Conservation (phyloP, 306 rosid species). For the Neltuma alba region DNA sequence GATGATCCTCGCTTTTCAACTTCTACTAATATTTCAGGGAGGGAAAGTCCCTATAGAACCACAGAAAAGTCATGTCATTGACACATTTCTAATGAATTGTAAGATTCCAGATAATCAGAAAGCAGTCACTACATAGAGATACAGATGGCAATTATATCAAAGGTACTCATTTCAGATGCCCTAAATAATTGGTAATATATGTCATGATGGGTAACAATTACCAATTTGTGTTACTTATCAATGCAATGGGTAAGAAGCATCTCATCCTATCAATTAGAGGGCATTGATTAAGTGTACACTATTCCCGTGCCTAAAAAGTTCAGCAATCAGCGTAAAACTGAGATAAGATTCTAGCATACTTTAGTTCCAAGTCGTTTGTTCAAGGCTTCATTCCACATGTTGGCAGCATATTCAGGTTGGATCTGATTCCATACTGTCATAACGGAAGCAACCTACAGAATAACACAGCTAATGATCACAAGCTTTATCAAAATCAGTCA, state of each 20-base stretch:
- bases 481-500: background rate
- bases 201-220: background rate
- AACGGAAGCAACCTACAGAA: constrained; percentile 83
- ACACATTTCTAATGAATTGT: constrained; percentile 11
- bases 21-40: constrained; percentile 81
- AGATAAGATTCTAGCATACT: constrained; percentile 46
- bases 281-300: background rate
- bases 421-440: constrained; percentile 95
- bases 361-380: constrained; percentile 88
- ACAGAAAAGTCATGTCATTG: constrained; percentile 24
- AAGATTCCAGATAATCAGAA: constrained; percentile 5
- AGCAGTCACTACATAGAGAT: too few species aligned
- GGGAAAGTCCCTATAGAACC: constrained; percentile 69
- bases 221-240: background rate
- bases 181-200: background rate
- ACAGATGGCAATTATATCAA: background rate
- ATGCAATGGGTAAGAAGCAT: constrained; percentile 32
- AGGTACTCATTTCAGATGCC: too few species aligned
- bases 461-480: constrained; percentile 33
- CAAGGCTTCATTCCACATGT: constrained; percentile 97
- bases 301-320: constrained; percentile 9
- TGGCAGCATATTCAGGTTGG: constrained; percentile 86
- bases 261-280: constrained; percentile 8
- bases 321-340: background rate
- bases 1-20: constrained; percentile 82